Conservation (phyloP, 1,284 basidiomycete species). For the Ustilago nuda region DNA sequence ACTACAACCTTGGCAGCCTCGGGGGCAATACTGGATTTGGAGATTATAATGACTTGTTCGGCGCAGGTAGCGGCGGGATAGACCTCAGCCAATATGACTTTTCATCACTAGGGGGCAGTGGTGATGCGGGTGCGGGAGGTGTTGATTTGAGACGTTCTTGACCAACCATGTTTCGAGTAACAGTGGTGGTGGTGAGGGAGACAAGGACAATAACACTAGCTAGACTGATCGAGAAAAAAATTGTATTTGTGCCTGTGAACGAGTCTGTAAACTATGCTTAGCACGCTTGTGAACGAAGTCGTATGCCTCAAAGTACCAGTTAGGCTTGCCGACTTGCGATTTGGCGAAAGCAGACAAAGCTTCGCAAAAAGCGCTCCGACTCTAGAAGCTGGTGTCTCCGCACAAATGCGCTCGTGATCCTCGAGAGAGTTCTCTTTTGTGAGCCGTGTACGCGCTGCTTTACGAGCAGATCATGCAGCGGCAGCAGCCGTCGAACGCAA, state of each 20-base stretch:
- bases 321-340: too few species aligned
- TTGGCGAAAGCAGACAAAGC: too few species aligned
- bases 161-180: constrained; percentile 57
- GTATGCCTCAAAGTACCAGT: too few species aligned
- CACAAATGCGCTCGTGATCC: too few species aligned
- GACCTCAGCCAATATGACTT: constrained; percentile 52
- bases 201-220: background rate
- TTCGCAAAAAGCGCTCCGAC: too few species aligned
- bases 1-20: constrained; percentile 16
- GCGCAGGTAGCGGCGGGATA: constrained; percentile 17
- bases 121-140: constrained; percentile 66
- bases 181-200: constrained; percentile 54
- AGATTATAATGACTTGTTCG: constrained; percentile 34
- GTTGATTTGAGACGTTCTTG: constrained; percentile 65
- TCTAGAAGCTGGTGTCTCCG: too few species aligned
- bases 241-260: constrained; percentile 24
- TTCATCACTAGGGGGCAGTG: constrained; percentile 34
- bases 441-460: too few species aligned
- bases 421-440: too few species aligned
- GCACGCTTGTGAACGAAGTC: too few species aligned
- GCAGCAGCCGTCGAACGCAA: too few species aligned
- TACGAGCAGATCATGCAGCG: too few species aligned
- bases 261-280: too few species aligned
- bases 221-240: constrained; percentile 35
- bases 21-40: constrained; percentile 3